Conservation (phyloP, 2,329 filamentous ascomycete species). For the Zymoseptoria passerinii region DNA sequence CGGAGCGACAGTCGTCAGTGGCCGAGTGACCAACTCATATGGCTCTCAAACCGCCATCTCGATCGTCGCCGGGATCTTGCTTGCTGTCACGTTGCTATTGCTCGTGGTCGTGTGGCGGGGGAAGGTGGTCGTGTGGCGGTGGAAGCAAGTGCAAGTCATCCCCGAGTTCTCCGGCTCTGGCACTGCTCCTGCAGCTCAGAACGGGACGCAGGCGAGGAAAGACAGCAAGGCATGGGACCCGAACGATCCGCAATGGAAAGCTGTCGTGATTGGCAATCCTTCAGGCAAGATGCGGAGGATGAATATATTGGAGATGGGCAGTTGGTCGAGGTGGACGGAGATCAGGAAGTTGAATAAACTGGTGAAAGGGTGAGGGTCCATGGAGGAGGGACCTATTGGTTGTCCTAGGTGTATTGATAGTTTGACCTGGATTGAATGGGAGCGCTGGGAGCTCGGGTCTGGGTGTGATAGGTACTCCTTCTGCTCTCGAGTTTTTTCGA, state of each 20-base stretch:
- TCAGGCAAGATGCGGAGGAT: slow-evolving; percentile 60
- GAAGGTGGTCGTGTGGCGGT: slow-evolving; percentile 55
- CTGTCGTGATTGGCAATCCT: slow-evolving; percentile 63
- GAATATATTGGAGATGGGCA: slow-evolving; percentile 62
- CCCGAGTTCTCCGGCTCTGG: slow-evolving; percentile 45
- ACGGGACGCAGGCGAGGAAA: slow-evolving; percentile 15
- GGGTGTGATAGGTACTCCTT: neutral
- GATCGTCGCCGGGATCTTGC: slow-evolving; percentile 58
- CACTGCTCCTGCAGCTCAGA: neutral
- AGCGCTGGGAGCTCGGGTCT: neutral
- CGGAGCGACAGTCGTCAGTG: slow-evolving; percentile 58
- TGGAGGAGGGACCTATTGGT: neutral
- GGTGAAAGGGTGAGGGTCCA: slow-evolving; percentile 3
- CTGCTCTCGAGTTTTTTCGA: neutral
- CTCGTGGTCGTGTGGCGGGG: slow-evolving; percentile 56
- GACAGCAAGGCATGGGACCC: slow-evolving; percentile 38
- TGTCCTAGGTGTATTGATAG: neutral
- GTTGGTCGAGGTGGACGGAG: slow-evolving; percentile 62
- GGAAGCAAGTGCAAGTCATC: slow-evolving; percentile 59
- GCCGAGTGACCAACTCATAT: slow-evolving; percentile 55
- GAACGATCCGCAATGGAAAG: slow-evolving; percentile 55
- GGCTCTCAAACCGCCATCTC: slow-evolving; percentile 62
- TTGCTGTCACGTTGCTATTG: slow-evolving; percentile 56
- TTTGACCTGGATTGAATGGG: neutral
- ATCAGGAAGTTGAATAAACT: slow-evolving; percentile 47